Base-by-base conservation (phyloP, 495 filamentous ascomycete species). In the Glutinoglossum americanum region DNA sequence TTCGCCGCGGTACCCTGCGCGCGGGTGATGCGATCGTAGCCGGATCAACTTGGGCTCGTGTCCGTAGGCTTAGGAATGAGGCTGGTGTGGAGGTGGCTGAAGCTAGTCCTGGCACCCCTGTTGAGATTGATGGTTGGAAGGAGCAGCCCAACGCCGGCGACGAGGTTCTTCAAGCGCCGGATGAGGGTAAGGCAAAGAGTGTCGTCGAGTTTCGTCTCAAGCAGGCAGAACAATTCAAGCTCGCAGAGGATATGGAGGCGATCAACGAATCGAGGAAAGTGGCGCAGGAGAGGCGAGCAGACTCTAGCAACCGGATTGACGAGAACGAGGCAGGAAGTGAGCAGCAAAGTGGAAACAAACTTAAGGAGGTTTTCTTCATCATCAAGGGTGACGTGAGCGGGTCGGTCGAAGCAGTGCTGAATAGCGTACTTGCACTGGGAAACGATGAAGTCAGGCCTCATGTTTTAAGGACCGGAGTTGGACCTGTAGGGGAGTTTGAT, bases 381-480 rank as follows among this genome's bases (percentile, higher is more conserved):
- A 72, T 99, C 70, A 97, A 96, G 70, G 89, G 80, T 47, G 93
- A 99, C 65, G 92, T 97, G 17, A 80, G 80, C 57, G 92, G 92
- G 10, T 95, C 89, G 0, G 89, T 88, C 7, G 92, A 99, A 68
- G 92, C 92, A 5, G 83, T 96, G 8, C 67, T 82, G 55, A 82
- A 85, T 55, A 76, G 82, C 15, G 72, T 97, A 60, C 70, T 77
- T 23, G 75, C 79, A 57, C 70, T 95, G 55, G 88, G 90, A 30
- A 94, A 84, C 71, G 78, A 85, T 61, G 85, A 94, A 64, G 81
- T 97, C 19, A 76, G 71, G 17, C 77, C 88, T 15, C 79, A 82
- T 48, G 76, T 99, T 51, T 75, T 97, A 19, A 80, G 83, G 26
- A 81, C 80, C 1, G 77, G 75, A 11, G 83, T 94, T 21, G 93